These are phyloP conservation scores for Ophiostoma triangulosporum DNA, from an alignment of 2,329 filamentous ascomycete genomes.

Conservation along the genomic window DNA sequence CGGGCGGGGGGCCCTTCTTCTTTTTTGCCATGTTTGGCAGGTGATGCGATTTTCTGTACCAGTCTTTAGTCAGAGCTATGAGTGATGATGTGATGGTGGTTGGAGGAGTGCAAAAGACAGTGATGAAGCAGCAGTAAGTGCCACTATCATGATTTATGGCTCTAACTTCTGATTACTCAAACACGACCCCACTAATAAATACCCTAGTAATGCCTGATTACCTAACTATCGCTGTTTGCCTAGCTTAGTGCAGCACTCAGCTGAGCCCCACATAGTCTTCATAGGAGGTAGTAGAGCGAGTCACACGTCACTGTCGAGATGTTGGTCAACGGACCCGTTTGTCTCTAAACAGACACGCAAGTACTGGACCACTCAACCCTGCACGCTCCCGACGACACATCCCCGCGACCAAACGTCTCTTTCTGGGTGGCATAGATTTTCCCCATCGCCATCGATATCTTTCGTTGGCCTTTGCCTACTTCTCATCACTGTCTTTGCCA, in stretches of 20 bases:
- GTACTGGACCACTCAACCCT: too few species aligned
- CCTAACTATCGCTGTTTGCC: neutral
- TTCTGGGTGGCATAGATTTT: too few species aligned
- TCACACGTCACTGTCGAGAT: constrained; percentile 9
- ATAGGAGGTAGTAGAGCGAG: neutral
- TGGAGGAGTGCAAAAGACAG: neutral
- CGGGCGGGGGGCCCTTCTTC: constrained; percentile 13
- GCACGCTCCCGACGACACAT: too few species aligned
- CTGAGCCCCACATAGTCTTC: neutral
- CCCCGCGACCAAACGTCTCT: too few species aligned
- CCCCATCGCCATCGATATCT: neutral
- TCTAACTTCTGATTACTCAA: neutral
- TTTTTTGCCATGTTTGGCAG: constrained; percentile 13
- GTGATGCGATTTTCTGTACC: neutral
- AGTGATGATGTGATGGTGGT: neutral
- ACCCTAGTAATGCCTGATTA: neutral
- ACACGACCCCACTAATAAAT: neutral
- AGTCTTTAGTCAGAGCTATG: neutral
- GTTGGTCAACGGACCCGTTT: too few species aligned
- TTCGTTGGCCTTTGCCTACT: neutral
- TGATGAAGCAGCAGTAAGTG: neutral
- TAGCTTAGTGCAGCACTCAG: neutral
- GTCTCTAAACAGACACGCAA: neutral
- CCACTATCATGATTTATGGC: neutral
- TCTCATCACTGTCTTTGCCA: neutral